Evolutionary conservation across 2,329 filamentous ascomycete species (phyloP), one percentile per base, ranked within the genome.

Genomic region (Hymenoscyphus scutula): DNA sequence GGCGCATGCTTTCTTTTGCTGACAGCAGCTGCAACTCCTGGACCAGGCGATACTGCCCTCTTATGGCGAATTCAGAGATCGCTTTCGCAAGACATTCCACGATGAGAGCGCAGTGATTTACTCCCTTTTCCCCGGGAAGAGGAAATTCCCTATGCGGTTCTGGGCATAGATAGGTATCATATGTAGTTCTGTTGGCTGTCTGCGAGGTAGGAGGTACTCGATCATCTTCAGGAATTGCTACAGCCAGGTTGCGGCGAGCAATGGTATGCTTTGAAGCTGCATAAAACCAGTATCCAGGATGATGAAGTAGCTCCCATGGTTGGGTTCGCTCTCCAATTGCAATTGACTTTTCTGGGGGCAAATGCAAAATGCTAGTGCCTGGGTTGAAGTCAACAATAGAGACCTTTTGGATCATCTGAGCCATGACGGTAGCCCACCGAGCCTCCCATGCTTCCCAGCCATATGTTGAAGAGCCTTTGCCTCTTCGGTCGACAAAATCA

Each of bases 381-480:
- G 80, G 77, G 1, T 76, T 76, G 19, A 87, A 76, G 37, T 82
- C 82, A 2, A 78, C 77, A 13, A 86, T 77, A 23, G 80, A 78
- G 29, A 81, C 77, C 65, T 80, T 83, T 64, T 85, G 81, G 19
- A 88, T 80, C 65, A 88, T 72, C 53, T 84, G 79, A 1, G 84
- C 85, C 86, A 89, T 88, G 13, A 86, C 77, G 25, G 78, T 78
- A 17, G 84, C 82, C 86, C 86, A 89, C 61, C 90, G 84, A 48
- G 91, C 87, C 77, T 97, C 90, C 93, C 94, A 99, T 1, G 94
- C 93, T 71, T 92, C 85, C 91, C 93, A 98, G 5, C 92, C 91
- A 74, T 98, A 98, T 68, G 91, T 96, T 34, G 87, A 85, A 2
- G 91, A 92, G 0, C 94, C 94, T 69, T 91, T 91, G 3, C 92